phyloP scores from a whole-genome alignment of 257 asterid genomes.

The Rubia yunnanensis region DNA sequence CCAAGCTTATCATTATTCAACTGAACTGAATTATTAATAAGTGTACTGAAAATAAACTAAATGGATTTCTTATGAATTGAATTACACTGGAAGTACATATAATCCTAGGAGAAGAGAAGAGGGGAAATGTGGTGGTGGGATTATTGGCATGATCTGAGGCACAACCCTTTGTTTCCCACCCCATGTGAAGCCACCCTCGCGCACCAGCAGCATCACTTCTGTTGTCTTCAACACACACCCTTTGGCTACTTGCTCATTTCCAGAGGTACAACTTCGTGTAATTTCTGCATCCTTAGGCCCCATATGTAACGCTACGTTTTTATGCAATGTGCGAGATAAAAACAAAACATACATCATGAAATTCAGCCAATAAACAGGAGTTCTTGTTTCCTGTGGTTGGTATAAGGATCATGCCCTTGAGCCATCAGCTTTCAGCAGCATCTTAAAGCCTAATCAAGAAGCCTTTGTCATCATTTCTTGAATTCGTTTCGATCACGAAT shows the following conservation, averaged over 20 bases:
- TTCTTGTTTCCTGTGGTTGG: slow-evolving; percentile 2
- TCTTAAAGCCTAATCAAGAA: too few species aligned
- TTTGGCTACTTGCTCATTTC: slow-evolving; percentile 43
- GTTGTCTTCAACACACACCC: slow-evolving; percentile 47
- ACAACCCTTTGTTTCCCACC: slow-evolving; percentile 24
- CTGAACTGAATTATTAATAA: too few species aligned
- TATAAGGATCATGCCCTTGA: not conserved
- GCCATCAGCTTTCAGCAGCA: too few species aligned
- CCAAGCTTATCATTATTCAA: too few species aligned
- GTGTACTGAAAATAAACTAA: too few species aligned
- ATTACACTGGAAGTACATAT: too few species aligned
- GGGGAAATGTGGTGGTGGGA: slow-evolving; percentile 37
- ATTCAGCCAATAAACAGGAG: not conserved
- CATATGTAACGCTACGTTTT: not conserved
- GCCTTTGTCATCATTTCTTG: not conserved
- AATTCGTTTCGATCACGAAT: not conserved
- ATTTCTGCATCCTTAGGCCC: slow-evolving; percentile 33
- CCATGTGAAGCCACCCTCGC: slow-evolving; percentile 51
- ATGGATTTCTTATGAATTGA: too few species aligned
- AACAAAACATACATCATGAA: not conserved
- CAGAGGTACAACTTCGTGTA: slow-evolving; percentile 32
- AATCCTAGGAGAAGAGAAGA: too few species aligned
- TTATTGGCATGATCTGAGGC: slow-evolving; percentile 40
- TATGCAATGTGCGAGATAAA: not conserved
- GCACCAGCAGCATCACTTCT: slow-evolving; percentile 30